Conservation (phyloP, 805 yeast genomes). For the Debaryomyces prosopidis region DNA sequence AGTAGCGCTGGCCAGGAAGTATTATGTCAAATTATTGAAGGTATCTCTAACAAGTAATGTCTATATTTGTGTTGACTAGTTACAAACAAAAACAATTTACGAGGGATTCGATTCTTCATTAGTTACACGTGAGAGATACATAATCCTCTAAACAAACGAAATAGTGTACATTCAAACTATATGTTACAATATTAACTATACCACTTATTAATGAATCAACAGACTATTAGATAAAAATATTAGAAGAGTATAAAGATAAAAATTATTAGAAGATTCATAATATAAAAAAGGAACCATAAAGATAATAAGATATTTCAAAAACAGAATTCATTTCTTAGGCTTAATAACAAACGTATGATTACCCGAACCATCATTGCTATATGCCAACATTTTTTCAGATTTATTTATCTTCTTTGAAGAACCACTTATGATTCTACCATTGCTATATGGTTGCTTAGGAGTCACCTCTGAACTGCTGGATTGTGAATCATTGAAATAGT, state of each 20-base stretch:
- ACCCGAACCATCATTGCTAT: conserved; percentile 41
- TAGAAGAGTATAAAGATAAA: not conserved
- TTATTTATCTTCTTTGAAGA: conserved; percentile 12
- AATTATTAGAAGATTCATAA: not conserved
- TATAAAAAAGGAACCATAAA: not conserved
- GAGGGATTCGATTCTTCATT: not conserved
- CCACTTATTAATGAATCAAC: not conserved
- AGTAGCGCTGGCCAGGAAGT: not conserved
- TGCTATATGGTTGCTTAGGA: conserved; percentile 22
- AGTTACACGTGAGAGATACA: not conserved
- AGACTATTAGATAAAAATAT: not conserved
- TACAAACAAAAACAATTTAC: not conserved
- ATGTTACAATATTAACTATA: not conserved
- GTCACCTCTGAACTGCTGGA: conserved; percentile 10
- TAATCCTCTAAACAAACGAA: too few species aligned
- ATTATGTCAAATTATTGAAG: not conserved
- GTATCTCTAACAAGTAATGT: not conserved
- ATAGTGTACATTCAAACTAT: too few species aligned
- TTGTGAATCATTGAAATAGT: conserved; percentile 17
- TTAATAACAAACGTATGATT: conserved; percentile 38
- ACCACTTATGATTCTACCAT: conserved; percentile 26
- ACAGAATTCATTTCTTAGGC: conserved; percentile 22
- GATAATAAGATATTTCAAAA: not conserved
- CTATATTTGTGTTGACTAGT: not conserved
- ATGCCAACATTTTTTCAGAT: conserved; percentile 40